Conservation (phyloP, 2,329 filamentous ascomycete species). For the Colletotrichum chlorophyti region DNA sequence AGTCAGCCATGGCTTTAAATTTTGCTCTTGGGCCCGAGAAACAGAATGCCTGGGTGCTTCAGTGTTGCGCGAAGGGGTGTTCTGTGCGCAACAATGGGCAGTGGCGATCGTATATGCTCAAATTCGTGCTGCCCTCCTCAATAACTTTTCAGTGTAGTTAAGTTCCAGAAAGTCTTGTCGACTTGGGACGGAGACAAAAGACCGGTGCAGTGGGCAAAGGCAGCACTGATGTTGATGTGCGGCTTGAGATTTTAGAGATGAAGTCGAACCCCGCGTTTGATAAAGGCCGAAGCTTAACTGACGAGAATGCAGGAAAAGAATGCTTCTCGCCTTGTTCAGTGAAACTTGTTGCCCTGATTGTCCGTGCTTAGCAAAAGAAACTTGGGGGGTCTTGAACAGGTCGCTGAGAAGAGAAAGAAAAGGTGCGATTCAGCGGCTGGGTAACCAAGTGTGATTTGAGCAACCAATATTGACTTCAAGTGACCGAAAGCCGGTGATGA, state of each 20-base stretch:
- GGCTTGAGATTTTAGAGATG: no score
- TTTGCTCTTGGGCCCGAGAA: neutral
- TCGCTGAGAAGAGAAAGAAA: no score
- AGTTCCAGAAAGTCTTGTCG: no score
- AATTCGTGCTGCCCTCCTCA: neutral
- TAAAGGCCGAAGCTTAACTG: no score
- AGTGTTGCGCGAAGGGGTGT: neutral
- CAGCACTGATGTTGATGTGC: no score
- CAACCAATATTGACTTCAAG: neutral
- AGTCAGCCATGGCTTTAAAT: conserved; percentile 51
- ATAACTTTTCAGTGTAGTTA: no score
- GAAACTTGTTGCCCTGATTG: neutral
- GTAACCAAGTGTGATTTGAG: neutral
- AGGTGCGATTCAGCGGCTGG: neutral
- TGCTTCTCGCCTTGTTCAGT: no score
- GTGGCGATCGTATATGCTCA: neutral
- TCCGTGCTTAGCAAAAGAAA: no score
- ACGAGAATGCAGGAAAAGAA: no score
- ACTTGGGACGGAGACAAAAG: neutral
- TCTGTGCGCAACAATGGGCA: neutral
- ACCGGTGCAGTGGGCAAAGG: no score
- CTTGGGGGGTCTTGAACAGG: neutral
- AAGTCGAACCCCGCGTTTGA: no score
- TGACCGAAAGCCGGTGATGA: conserved; percentile 8
- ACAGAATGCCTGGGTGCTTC: no score